Evolutionary conservation across 768 basidiomycete genomes (phyloP), one percentile per base, ranked within the genome.

Genomic region (Sporobolomyces roseus): DNA sequence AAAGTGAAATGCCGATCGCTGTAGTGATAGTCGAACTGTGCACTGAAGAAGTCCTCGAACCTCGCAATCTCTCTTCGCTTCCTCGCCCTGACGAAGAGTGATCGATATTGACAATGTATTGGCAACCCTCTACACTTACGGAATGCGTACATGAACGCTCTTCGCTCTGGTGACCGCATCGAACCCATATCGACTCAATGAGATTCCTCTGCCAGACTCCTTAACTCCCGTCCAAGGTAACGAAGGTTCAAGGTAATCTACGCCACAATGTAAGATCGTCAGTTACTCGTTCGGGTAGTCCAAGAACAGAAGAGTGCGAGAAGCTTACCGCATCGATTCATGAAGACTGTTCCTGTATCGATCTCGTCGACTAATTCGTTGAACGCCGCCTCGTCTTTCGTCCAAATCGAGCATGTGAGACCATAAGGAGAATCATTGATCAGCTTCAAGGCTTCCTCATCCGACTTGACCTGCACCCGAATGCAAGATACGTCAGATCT

Each of bases 391-490:
- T 88, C 71, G 51, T 77, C 83, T 74, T 90, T 84, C 1, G 96
- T 97, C 96, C 94, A 99, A 36, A 99, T 78, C 23, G 91, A 93
- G 6, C 91, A 91, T 2, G 94, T 99, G 27, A 99, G 83, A 19
- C 96, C 96, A 76, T 93, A 98, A 0, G 85, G 85, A 21, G 93
- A 96, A 78, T 98, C 93, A 78, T 99, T 98, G 90, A 99, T 99
- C 36, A 98, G 84, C 23, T 79, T 77, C 63, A 97, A 80, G 1
- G 96, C 96, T 77, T 94, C 91, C 51, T 87, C 88, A 77, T 97
- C 96, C 0, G 86, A 86, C 13, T 83, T 81, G 27, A 91, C 89
- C 88, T 89, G 58, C 10, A 41, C 9, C 9, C 9, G 17, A 9
- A 9, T 9, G 17, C 38, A 17, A 41, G 30, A 13, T 46, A n/a